These are phyloP conservation scores for Hyphopichia khmerensis DNA, from an alignment of 1,139 yeast species.

Conservation along the genomic window DNA sequence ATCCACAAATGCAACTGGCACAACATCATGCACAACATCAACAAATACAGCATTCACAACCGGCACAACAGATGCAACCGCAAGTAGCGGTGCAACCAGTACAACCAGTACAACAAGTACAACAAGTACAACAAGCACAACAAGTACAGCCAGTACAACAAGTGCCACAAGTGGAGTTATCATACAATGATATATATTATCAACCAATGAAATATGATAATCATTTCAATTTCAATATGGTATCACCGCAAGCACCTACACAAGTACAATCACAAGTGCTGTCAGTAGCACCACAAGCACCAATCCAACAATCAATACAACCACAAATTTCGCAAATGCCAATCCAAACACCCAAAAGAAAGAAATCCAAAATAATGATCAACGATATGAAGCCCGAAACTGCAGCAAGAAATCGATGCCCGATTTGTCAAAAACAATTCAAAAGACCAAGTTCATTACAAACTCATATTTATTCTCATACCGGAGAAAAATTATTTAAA, in stretches of 20 bases:
- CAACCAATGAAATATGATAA: too few relatives aligned
- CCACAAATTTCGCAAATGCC: not conserved
- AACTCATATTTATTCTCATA: conserved; percentile 80
- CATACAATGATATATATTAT: too few relatives aligned
- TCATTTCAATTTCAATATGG: too few relatives aligned
- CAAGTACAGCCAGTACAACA: not conserved
- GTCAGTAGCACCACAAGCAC: conserved; percentile 3
- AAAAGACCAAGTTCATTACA: conserved; percentile 78
- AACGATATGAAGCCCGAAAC: conserved; percentile 34
- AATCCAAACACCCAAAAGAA: not conserved
- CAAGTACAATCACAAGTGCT: conserved; percentile 2
- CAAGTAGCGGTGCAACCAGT: not conserved
- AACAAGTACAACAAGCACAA: not conserved
- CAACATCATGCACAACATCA: not conserved
- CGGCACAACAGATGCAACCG: not conserved
- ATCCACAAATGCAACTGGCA: too few relatives aligned
- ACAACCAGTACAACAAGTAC: not conserved
- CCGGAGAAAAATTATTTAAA: conserved; percentile 78
- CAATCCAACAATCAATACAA: not conserved
- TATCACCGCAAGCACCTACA: not conserved
- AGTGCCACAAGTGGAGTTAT: not conserved
- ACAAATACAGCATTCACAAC: not conserved
- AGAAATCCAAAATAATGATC: conserved; percentile 9
- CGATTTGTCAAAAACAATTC: conserved; percentile 73
- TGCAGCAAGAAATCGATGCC: conserved; percentile 48